Evolutionary conservation across 1,139 yeast species (phyloP).

Genomic region (Pichia sp.): DNA sequence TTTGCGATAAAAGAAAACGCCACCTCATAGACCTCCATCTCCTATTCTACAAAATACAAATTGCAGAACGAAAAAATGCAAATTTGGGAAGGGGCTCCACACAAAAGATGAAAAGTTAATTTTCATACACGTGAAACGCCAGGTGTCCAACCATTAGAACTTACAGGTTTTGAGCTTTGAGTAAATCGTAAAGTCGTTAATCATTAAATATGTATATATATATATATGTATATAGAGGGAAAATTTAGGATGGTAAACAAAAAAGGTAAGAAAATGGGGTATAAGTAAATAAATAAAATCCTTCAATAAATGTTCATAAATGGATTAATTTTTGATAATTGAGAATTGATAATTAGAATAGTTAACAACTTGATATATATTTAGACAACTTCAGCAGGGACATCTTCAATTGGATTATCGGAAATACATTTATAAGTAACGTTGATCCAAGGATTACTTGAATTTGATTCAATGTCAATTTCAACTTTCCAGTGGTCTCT

Average conservation of each 20-base stretch:
- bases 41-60: neutral
- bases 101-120: neutral
- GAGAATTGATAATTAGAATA: neutral
- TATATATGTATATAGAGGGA: neutral
- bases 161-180: too few relatives aligned
- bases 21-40: neutral
- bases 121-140: neutral
- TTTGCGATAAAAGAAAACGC: neutral
- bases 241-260: neutral
- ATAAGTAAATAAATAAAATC: neutral
- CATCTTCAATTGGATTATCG: neutral
- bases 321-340: neutral
- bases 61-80: neutral
- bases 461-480: constrained; percentile 47
- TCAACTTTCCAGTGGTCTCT: constrained; percentile 53
- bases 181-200: neutral
- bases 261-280: neutral
- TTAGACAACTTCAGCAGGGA: constrained; percentile 3
- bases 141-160: too few relatives aligned
- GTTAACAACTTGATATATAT: neutral
- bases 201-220: neutral
- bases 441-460: constrained; percentile 47
- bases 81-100: neutral
- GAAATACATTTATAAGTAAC: constrained; percentile 37
- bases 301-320: neutral